A percentile compares a stretch with the other conserved stretches of the same genome.
Evolutionary conservation across 306 rosid species (phyloP).

Genomic region (Parietaria judaica): DNA sequence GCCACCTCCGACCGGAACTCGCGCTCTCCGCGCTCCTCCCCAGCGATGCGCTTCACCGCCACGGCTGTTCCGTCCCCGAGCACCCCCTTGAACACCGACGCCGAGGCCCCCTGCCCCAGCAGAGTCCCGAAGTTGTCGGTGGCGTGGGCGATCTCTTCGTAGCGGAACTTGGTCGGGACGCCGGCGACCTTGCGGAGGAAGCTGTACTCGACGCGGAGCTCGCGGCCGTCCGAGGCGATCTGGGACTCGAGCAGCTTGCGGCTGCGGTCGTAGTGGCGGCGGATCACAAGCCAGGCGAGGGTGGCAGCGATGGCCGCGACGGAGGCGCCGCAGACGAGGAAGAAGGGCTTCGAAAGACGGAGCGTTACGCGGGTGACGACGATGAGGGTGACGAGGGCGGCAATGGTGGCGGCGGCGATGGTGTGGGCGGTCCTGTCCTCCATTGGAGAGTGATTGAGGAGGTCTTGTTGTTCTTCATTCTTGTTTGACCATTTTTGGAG

Average conservation of each 20-base stretch:
- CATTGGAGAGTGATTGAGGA: slow-evolving; percentile 27
- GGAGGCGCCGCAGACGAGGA: slow-evolving; percentile 59
- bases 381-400: slow-evolving; percentile 35
- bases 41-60: slow-evolving; percentile 46
- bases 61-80: slow-evolving; percentile 68
- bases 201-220: slow-evolving; percentile 87
- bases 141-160: slow-evolving; percentile 73
- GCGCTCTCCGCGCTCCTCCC: slow-evolving; percentile 53
- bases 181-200: slow-evolving; percentile 82
- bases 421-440: slow-evolving; percentile 59
- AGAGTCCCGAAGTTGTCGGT: slow-evolving; percentile 56
- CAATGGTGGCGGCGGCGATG: slow-evolving; percentile 30
- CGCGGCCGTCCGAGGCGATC: slow-evolving; percentile 55
- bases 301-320: slow-evolving; percentile 49
- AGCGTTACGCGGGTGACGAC: slow-evolving; percentile 39
- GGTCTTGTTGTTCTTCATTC: slow-evolving; percentile 14
- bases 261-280: slow-evolving; percentile 40
- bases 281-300: slow-evolving; percentile 42
- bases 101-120: slow-evolving; percentile 71
- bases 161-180: slow-evolving; percentile 63
- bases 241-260: slow-evolving; percentile 39
- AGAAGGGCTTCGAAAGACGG: slow-evolving; percentile 49
- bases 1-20: slow-evolving; percentile 85
- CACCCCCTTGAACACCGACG: slow-evolving; percentile 70
- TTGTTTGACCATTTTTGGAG: not conserved